Percentiles rank a stretch among this genome's conserved stretches.
Conservation (phyloP, 257 asterid species). For the Solanum pennellii region DNA sequence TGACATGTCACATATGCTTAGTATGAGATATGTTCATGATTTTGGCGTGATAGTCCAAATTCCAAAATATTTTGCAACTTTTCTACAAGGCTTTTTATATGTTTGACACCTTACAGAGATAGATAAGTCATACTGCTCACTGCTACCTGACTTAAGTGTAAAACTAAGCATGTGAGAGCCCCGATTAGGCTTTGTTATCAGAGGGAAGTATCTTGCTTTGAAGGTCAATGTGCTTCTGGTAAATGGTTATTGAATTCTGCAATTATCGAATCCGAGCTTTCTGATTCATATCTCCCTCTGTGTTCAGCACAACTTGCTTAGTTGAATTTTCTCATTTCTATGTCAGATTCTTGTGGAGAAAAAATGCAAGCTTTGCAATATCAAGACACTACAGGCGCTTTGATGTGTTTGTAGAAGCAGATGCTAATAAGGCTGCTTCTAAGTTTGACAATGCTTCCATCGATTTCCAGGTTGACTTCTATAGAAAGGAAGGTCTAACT, state of each 20-base stretch:
- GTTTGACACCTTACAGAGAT: neutral
- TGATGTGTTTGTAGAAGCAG: constrained; percentile 89
- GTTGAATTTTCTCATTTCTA: neutral
- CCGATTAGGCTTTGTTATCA: neutral
- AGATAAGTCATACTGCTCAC: neutral
- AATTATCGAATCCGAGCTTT: neutral
- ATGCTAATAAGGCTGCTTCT: constrained; percentile 89
- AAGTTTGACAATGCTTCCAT: constrained; percentile 81
- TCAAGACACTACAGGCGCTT: constrained; percentile 84
- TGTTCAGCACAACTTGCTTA: neutral
- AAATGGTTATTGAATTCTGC: neutral
- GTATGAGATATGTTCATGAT: neutral
- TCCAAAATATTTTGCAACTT: neutral
- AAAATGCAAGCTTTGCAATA: constrained; percentile 85
- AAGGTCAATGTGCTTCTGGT: neutral
- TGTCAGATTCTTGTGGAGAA: constrained; percentile 85
- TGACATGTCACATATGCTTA: neutral
- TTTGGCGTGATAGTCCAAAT: neutral
- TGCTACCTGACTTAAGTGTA: neutral
- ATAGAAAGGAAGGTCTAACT: constrained; percentile 75
- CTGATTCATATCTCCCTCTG: neutral
- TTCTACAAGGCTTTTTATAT: neutral
- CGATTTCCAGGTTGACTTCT: constrained; percentile 82
- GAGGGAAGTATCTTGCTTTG: neutral
- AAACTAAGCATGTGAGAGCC: neutral